These are phyloP conservation scores for Aspergillus steynii DNA, from an alignment of 495 filamentous ascomycete species.

Conservation along the genomic window DNA sequence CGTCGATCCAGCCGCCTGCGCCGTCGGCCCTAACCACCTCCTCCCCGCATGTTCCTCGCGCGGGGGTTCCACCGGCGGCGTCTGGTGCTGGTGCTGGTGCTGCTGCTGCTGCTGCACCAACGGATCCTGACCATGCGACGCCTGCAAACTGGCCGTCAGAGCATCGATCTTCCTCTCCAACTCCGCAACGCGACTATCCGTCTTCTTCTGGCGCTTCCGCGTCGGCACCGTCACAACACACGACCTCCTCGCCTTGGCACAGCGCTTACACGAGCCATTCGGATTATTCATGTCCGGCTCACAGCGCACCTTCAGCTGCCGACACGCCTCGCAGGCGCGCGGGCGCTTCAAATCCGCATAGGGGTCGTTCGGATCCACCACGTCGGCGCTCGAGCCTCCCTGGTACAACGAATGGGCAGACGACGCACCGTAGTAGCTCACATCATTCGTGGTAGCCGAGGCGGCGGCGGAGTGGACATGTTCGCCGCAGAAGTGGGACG, in stretches of 20 bases:
- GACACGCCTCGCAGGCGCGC: conserved; percentile 91
- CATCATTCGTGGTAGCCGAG: neutral
- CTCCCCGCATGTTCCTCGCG: conserved; percentile 14
- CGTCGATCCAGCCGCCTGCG: conserved; percentile 2
- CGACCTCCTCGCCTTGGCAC: conserved; percentile 74
- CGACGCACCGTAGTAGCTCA: conserved; percentile 9
- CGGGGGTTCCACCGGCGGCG: conserved; percentile 6
- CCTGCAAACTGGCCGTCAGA: conserved; percentile 73
- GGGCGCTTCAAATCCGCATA: conserved; percentile 67
- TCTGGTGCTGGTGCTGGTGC: neutral
- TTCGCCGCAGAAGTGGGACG: conserved; percentile 22
- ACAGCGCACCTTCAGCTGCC: conserved; percentile 87
- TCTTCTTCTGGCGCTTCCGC: conserved; percentile 90
- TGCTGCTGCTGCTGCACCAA: conserved; percentile 7
- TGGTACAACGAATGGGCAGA: neutral
- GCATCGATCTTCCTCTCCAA: conserved; percentile 94
- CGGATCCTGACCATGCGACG: conserved; percentile 30
- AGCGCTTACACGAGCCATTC: conserved; percentile 75
- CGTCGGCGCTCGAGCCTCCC: conserved; percentile 1
- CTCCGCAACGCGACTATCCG: conserved; percentile 86
- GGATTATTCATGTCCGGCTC: conserved; percentile 62
- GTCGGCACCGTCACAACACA: conserved; percentile 84
- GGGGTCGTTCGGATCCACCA: conserved; percentile 36
- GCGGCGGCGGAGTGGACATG: conserved; percentile 9
- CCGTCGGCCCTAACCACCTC: conserved; percentile 19